Evolutionary conservation across 2,329 filamentous ascomycete genomes (phyloP).

Genomic region (Calonectria multiphialidica): DNA sequence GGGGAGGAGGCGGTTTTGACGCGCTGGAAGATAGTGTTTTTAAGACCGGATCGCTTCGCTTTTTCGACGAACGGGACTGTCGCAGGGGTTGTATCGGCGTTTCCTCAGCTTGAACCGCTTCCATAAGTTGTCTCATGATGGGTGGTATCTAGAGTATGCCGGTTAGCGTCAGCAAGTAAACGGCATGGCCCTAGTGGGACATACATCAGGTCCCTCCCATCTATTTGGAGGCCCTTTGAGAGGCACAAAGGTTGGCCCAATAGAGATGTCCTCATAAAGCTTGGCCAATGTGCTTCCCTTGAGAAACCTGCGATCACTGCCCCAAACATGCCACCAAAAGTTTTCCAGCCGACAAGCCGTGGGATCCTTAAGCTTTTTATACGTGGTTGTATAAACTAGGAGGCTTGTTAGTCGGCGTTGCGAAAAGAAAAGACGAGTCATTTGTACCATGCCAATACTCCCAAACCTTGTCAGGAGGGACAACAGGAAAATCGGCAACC

Average conservation of each 20-base stretch:
- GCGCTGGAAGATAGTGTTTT: constrained; percentile 53
- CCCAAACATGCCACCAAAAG: constrained; percentile 76
- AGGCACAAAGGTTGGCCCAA: constrained; percentile 68
- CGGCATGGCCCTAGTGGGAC: constrained; percentile 26
- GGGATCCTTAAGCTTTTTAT: constrained; percentile 70
- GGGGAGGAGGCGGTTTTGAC: constrained; percentile 60
- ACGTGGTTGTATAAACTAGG: constrained; percentile 71
- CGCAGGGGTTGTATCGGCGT: constrained; percentile 28
- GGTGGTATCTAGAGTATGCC: constrained; percentile 42
- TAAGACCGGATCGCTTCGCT: constrained; percentile 35
- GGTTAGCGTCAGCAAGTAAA: constrained; percentile 22
- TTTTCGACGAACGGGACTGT: constrained; percentile 32
- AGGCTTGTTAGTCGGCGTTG: constrained; percentile 28
- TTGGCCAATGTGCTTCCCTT: constrained; percentile 66
- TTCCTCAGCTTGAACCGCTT: constrained; percentile 35
- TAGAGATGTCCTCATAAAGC: constrained; percentile 69
- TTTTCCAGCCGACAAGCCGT: constrained; percentile 73
- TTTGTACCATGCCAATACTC: constrained; percentile 69
- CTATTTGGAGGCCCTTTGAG: constrained; percentile 65
- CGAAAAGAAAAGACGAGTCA: constrained; percentile 7
- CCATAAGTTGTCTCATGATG: constrained; percentile 45
- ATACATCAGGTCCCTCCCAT: constrained; percentile 64
- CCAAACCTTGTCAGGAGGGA: constrained; percentile 65
- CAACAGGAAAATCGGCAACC: constrained; percentile 62
- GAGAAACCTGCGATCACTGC: constrained; percentile 66